Evolutionary conservation across 129 eudicot species (phyloP).

Genomic region (Helianthus tuberosus): DNA sequence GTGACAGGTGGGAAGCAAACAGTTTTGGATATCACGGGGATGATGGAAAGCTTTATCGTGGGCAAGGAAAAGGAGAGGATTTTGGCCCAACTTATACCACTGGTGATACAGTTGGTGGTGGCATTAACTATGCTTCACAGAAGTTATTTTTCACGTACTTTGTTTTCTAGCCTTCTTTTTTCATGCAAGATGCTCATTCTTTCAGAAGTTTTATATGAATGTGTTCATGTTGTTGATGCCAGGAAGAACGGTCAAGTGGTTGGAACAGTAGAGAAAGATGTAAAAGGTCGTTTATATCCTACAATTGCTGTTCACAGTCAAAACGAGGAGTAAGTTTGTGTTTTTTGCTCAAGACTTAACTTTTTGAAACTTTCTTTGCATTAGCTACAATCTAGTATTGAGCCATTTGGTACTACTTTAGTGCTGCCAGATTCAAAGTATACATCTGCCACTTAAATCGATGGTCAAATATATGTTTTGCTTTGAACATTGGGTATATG

Average conservation of each 20-base stretch:
- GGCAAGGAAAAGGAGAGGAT: conserved; percentile 77
- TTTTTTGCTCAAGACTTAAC: neutral
- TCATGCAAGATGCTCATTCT: neutral
- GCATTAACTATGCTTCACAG: conserved; percentile 69
- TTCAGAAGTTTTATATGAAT: conserved; percentile 8
- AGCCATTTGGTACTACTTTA: too few relatives aligned
- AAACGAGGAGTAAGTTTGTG: conserved; percentile 80
- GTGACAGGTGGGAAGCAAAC: conserved; percentile 89
- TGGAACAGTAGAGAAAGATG: conserved; percentile 64
- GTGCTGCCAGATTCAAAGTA: too few relatives aligned
- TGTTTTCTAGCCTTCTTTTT: conserved; percentile 13
- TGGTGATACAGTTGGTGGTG: conserved; percentile 87
- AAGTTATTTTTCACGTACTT: conserved; percentile 90
- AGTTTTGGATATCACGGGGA: conserved; percentile 98
- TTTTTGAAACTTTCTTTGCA: too few relatives aligned
- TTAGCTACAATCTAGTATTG: too few relatives aligned
- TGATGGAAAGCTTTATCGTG: conserved; percentile 88
- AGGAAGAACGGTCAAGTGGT: conserved; percentile 85
- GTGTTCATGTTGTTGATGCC: conserved; percentile 26
- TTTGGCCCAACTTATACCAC: conserved; percentile 75
- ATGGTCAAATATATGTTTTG: too few relatives aligned
- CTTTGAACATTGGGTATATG: too few relatives aligned
- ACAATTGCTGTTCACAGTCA: conserved; percentile 96
- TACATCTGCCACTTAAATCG: too few relatives aligned
- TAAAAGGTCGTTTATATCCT: conserved; percentile 77